Conservation (phyloP, 768 basidiomycete species). For the Tulasnella sp. region DNA sequence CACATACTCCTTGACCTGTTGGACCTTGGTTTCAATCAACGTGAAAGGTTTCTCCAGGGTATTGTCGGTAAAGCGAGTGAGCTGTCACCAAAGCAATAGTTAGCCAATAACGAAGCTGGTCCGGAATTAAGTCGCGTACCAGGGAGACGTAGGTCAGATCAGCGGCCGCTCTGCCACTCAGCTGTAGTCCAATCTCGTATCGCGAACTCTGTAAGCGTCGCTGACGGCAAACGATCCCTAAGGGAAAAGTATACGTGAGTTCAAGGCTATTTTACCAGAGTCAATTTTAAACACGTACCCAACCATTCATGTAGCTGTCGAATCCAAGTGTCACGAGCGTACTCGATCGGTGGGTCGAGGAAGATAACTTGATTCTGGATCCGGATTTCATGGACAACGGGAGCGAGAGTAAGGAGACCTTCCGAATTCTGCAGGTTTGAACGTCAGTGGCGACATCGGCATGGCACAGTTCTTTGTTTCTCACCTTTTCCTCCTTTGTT, state of each 20-base stretch:
- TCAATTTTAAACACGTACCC: slow-evolving; percentile 50
- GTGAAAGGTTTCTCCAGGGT: slow-evolving; percentile 80
- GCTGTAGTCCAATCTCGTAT: slow-evolving; percentile 95
- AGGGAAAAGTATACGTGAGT: neutral
- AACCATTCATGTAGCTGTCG: slow-evolving; percentile 88
- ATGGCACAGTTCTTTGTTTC: neutral
- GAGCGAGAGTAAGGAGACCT: slow-evolving; percentile 73
- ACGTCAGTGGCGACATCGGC: neutral
- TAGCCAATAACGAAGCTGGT: neutral
- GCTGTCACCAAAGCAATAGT: slow-evolving; percentile 48
- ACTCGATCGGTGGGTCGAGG: slow-evolving; percentile 95
- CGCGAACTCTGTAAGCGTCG: slow-evolving; percentile 90
- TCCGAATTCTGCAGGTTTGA: slow-evolving; percentile 60
- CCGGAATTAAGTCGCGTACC: slow-evolving; percentile 49
- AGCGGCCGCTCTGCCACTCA: slow-evolving; percentile 62
- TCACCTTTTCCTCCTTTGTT: slow-evolving; percentile 78
- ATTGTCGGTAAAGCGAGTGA: slow-evolving; percentile 72
- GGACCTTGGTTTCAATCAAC: slow-evolving; percentile 85
- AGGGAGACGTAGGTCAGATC: slow-evolving; percentile 85
- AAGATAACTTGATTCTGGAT: slow-evolving; percentile 99
- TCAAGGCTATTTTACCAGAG: neutral
- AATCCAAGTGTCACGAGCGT: slow-evolving; percentile 88
- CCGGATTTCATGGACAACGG: slow-evolving; percentile 92
- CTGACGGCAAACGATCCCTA: slow-evolving; percentile 85
- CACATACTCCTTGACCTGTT: slow-evolving; percentile 86